Conservation (phyloP, 129 eudicot genomes). For the Saposhnikovia divaricata region DNA sequence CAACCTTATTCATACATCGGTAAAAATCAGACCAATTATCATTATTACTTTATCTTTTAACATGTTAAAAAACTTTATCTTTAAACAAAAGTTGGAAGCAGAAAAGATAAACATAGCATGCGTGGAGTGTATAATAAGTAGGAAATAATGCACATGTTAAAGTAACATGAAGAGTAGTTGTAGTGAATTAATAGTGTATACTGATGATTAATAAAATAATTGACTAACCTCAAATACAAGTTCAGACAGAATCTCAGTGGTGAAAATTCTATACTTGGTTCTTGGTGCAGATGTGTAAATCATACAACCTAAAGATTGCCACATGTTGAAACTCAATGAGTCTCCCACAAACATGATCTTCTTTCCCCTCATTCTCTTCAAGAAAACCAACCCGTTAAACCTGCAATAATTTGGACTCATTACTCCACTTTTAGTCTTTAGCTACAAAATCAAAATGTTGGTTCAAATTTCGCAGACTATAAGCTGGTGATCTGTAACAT, state of each 20-base stretch:
- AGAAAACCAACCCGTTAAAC: constrained; percentile 47
- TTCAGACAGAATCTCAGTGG: background rate
- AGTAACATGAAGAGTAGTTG: background rate
- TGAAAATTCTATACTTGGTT: constrained; percentile 24
- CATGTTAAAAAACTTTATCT: background rate
- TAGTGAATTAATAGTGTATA: background rate
- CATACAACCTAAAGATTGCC: constrained; percentile 55
- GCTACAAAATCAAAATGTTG: background rate
- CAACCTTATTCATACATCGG: background rate
- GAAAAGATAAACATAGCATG: background rate
- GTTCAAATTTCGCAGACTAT: too few relatives aligned
- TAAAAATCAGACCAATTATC: background rate
- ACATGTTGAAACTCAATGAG: constrained; percentile 59
- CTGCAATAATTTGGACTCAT: constrained; percentile 15
- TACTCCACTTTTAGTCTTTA: background rate
- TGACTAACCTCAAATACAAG: constrained; percentile 3
- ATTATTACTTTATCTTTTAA: background rate
- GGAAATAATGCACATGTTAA: background rate
- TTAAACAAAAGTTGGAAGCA: background rate
- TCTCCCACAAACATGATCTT: constrained; percentile 81
- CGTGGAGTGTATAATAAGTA: background rate
- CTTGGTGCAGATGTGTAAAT: constrained; percentile 41
- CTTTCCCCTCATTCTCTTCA: constrained; percentile 57
- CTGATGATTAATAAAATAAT: background rate
- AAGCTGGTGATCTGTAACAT: too few relatives aligned